Evolutionary conservation across 352 stramenopile genomes (phyloP).

Genomic region (Phytophthora fragariaefolia): DNA sequence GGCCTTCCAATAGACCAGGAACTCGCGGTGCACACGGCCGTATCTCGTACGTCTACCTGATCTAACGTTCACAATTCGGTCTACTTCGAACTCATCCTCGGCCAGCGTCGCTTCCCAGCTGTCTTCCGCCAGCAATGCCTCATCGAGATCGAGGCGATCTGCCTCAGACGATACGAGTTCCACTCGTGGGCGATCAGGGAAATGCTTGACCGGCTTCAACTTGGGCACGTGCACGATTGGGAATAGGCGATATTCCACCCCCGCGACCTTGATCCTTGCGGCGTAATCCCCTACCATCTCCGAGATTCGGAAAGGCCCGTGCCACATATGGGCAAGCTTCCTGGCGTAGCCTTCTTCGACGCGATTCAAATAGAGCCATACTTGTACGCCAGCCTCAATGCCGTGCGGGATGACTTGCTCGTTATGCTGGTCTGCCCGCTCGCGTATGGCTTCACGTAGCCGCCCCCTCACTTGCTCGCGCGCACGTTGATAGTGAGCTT

Average conservation of each 20-base stretch:
- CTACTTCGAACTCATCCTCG: conserved; percentile 11
- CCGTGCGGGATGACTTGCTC: too few species aligned
- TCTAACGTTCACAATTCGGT: conserved; percentile 7
- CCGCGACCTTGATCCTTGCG: background rate
- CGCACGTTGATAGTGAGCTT: too few species aligned
- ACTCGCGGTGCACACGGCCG: conserved; percentile 7
- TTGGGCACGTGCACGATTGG: background rate
- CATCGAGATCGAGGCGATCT: conserved; percentile 36
- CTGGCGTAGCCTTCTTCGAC: too few species aligned
- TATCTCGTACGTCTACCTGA: conserved; percentile 5
- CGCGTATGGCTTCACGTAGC: too few species aligned
- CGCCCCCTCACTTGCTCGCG: too few species aligned
- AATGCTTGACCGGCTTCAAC: background rate
- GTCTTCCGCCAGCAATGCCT: conserved; percentile 17
- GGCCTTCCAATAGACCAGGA: conserved; percentile 14
- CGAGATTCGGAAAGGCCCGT: too few species aligned
- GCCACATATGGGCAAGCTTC: too few species aligned
- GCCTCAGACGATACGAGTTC: background rate
- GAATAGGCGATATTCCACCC: background rate
- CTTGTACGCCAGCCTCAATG: too few species aligned
- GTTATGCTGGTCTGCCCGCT: too few species aligned
- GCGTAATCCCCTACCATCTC: background rate
- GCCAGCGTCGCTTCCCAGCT: conserved; percentile 10
- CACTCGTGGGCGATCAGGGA: background rate
- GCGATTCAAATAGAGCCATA: too few species aligned